phyloP scores from a whole-genome alignment of 352 stramenopile species.

The Bremia lactucae region DNA sequence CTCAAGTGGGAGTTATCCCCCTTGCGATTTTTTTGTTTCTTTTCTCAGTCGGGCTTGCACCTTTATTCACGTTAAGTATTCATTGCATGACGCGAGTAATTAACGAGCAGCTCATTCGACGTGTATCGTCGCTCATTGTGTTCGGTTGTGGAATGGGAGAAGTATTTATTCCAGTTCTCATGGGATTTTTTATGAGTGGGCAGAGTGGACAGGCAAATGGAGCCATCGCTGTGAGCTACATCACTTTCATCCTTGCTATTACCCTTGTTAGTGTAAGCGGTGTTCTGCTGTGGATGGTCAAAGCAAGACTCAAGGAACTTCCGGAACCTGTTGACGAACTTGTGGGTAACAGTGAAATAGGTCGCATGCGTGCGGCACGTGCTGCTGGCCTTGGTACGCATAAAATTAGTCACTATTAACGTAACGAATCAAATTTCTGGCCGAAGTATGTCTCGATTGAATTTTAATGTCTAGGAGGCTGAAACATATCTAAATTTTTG shows the following conservation, averaged over 20 bases:
- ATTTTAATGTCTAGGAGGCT: too few relatives aligned
- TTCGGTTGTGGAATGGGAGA: slow-evolving; percentile 79
- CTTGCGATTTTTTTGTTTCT: slow-evolving; percentile 48
- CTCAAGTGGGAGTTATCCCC: slow-evolving; percentile 35
- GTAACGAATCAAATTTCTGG: too few relatives aligned
- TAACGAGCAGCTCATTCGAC: slow-evolving; percentile 65
- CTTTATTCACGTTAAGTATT: slow-evolving; percentile 74
- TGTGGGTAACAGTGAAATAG: slow-evolving; percentile 23
- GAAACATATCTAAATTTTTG: too few relatives aligned
- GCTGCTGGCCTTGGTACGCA: slow-evolving; percentile 8
- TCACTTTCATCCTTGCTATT: slow-evolving; percentile 66
- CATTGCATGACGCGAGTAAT: slow-evolving; percentile 78
- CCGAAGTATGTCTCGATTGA: too few relatives aligned
- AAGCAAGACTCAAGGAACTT: slow-evolving; percentile 43
- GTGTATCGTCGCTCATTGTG: slow-evolving; percentile 74
- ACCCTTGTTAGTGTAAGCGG: slow-evolving; percentile 53
- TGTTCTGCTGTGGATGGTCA: slow-evolving; percentile 67
- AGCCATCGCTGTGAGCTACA: slow-evolving; percentile 64
- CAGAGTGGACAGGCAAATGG: slow-evolving; percentile 68
- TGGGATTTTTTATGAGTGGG: slow-evolving; percentile 82
- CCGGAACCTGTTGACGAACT: slow-evolving; percentile 25
- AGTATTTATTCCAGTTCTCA: slow-evolving; percentile 74
- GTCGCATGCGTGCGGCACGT: slow-evolving; percentile 19
- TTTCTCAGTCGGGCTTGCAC: slow-evolving; percentile 55
- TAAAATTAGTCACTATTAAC: slow-evolving; percentile 20